Evolutionary conservation across 1,139 yeast genomes (phyloP), one percentile per base, ranked within the genome.

Genomic region (Saccharomyces uvarum): DNA sequence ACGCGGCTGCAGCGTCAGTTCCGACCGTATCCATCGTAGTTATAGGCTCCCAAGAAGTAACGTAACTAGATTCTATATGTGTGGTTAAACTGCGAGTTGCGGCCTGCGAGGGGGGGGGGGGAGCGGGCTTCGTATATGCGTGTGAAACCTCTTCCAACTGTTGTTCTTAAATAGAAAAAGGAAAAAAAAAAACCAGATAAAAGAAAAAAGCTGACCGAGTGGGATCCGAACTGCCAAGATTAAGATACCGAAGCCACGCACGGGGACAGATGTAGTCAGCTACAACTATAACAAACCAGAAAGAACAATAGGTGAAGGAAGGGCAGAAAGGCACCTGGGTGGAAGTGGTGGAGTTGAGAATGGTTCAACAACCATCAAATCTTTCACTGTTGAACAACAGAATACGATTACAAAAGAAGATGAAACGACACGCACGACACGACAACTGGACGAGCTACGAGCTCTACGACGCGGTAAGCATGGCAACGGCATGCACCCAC

Each of bases 211-310:
- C 44, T 38, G n/a, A 38, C 21, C 11, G 24, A 38, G 6, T 19
- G 44, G 19, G 24, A 49, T 57, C 60, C 28, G 54, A 52, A 28
- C 26, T 38, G 44, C 44, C 44, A 38, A 38, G 44, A 38, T 38
- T 38, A 24, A 24, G 44, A 16, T 38, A 14, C 24, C 11, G 19
- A 21, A 3, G 21, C 21, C 21, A 21, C 21, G 21, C 21, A 21
- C 21, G 21, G 21, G 21, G 21, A 21, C 21, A 21, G 21, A 38
- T 38, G 44, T 38, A 38, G n/a, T 38, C 44, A 19, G 24, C 44
- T 38, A 38, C 44, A 38, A 21, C 21, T 21, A 21, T 21, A 38
- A 38, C 44, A 21, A 38, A 38, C 19, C 19, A 33, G 14, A 38
- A 38, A 38, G 44, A 38, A 38, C 44, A 38, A 38, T 38, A 38